Base-by-base conservation (phyloP, 73 alveolate species). In the Tetrahymena thermophila region DNA sequence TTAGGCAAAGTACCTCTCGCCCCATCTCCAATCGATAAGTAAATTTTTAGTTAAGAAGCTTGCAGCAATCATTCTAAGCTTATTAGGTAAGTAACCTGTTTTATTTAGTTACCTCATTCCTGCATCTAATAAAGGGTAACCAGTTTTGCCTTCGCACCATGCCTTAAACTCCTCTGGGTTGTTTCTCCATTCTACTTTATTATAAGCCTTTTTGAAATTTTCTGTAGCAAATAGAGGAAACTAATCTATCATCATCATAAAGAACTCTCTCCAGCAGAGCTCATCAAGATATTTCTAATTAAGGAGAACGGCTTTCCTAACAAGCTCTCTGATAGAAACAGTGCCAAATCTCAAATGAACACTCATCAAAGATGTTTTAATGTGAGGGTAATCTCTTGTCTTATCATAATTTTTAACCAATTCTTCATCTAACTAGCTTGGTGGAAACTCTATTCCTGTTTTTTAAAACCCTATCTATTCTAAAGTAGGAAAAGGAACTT, bases 71-170 rank as follows among this genome's bases (percentile, higher is more conserved):
- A 96, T 96, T 85, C 97, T 96, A n/a, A 96, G 97, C 93, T 96
- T 95, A 93, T 96, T 95, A 15, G 98, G 95, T 97, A 96, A 95
- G 43, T 93, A 94, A 28, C 98, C 98, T n/a, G 98, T 95, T 17
- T 57, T 96, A 50, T 95, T 96, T 89, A 95, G 43, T 17, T 96
- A 97, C 56, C 98, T 96, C 94, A 96, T 96, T 1, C 95, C 58
- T 7, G 98, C 97, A 42, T 96, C 98, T n/a, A 96, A 94, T 19
- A 96, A 50, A n/a, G 98, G 98, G 95, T 95, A 95, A 10, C 98
- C 98, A 4, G 98, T 96, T 34, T 93, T 95, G 2, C 97, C 98
- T n/a, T 94, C 96, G 38, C 93, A 95, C 97, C 97, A 94, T 34
- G 94, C 56, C 40, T 93, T 43, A 25, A 96, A 93, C 3, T 31